Evolutionary conservation across 1,284 basidiomycete species (phyloP).

Genomic region (Apiotrichum domesticum): DNA sequence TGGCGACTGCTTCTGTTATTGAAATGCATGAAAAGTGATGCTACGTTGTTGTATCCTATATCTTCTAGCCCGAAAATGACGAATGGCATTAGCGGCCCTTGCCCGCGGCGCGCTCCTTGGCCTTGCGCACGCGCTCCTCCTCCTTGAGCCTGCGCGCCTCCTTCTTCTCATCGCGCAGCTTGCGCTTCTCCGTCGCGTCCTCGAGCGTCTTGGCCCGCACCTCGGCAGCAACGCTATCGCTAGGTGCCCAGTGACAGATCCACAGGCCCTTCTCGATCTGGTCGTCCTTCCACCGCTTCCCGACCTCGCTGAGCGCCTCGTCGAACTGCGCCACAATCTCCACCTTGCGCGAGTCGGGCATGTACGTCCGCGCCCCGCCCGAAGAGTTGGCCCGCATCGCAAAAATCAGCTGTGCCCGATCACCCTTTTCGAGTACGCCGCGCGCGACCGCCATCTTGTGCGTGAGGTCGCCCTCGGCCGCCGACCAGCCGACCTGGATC

Average conservation of each 20-base stretch:
- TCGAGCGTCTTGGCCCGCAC: slow-evolving; percentile 65
- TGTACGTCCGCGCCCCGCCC: slow-evolving; percentile 2
- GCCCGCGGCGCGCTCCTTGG: slow-evolving; percentile 54
- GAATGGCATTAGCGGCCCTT: not conserved
- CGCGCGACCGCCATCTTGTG: slow-evolving; percentile 35
- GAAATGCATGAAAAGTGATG: no score
- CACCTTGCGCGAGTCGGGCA: slow-evolving; percentile 20
- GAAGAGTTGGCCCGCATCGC: slow-evolving; percentile 24
- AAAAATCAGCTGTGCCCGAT: slow-evolving; percentile 40
- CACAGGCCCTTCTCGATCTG: slow-evolving; percentile 60
- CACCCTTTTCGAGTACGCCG: slow-evolving; percentile 33
- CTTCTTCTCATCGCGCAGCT: slow-evolving; percentile 24
- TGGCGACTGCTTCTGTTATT: no score
- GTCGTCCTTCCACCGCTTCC: slow-evolving; percentile 80
- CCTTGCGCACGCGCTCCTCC: slow-evolving; percentile 92
- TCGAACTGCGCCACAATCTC: slow-evolving; percentile 55
- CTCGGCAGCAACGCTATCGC: slow-evolving; percentile 75
- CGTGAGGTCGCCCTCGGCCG: slow-evolving; percentile 33
- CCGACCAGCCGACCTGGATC: slow-evolving; percentile 41
- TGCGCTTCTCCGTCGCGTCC: slow-evolving; percentile 60
- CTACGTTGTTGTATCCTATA: no score
- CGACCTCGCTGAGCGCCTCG: slow-evolving; percentile 69
- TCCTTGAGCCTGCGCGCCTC: slow-evolving; percentile 49
- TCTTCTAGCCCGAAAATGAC: no score
- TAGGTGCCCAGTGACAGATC: slow-evolving; percentile 72